Conservation (phyloP, 371 early-diverging fungal genomes). For the Saksenaea oblongispora region DNA sequence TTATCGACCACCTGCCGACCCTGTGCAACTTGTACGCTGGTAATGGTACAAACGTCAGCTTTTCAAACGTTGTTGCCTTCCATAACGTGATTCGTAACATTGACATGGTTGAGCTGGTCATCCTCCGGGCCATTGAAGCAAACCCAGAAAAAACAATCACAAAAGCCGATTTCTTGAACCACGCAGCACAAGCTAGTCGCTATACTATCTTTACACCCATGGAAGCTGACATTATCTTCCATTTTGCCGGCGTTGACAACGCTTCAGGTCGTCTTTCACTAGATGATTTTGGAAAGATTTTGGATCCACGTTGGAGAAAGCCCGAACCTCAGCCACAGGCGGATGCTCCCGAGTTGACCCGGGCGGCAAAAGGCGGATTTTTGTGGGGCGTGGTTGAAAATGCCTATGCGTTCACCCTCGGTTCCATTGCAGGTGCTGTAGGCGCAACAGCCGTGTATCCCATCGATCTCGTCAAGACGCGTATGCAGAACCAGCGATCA, state of each 20-base stretch:
- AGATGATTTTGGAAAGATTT: slow-evolving; percentile 63
- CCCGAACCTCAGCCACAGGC: slow-evolving; percentile 17
- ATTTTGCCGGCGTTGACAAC: slow-evolving; percentile 71
- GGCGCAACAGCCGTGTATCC: slow-evolving; percentile 97
- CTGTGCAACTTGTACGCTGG: slow-evolving; percentile 60
- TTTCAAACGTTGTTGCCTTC: slow-evolving; percentile 69
- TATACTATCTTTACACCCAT: slow-evolving; percentile 79
- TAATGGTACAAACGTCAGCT: slow-evolving; percentile 59
- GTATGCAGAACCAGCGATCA: slow-evolving; percentile 97
- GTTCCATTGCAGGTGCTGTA: slow-evolving; percentile 93
- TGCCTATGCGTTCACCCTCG: slow-evolving; percentile 78
- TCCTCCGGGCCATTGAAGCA: slow-evolving; percentile 56
- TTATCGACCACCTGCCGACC: slow-evolving; percentile 72
- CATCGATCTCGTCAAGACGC: slow-evolving; percentile 96
- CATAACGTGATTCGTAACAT: slow-evolving; percentile 75
- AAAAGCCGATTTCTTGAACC: slow-evolving; percentile 61
- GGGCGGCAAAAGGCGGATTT: slow-evolving; percentile 22
- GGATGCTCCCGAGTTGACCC: slow-evolving; percentile 10
- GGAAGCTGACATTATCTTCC: slow-evolving; percentile 83
- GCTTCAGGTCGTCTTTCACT: slow-evolving; percentile 55
- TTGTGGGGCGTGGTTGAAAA: slow-evolving; percentile 46
- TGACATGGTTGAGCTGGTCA: slow-evolving; percentile 73
- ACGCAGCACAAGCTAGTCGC: slow-evolving; percentile 60
- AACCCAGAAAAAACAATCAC: slow-evolving; percentile 62
- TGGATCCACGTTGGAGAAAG: slow-evolving; percentile 68